Evolutionary conservation across 176 grass and related monocot genomes (phyloP).

Genomic region (Luzula sylvatica): DNA sequence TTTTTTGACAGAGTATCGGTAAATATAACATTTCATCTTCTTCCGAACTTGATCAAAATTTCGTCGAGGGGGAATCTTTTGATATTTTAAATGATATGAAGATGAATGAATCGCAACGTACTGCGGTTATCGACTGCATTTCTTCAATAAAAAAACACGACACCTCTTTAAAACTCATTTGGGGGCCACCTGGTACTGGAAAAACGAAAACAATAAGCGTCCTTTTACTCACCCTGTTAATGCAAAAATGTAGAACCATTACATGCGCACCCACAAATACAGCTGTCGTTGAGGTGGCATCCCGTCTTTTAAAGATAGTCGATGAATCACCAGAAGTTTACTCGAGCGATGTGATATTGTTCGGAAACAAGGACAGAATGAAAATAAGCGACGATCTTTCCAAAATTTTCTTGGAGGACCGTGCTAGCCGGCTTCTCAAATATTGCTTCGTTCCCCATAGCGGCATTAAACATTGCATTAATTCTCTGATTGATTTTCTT

Average conservation of each 20-base stretch:
- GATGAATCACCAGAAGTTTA: background rate
- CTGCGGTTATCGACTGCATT: conserved; percentile 34
- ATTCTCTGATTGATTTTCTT: conserved; percentile 31
- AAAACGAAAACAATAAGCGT: conserved; percentile 74
- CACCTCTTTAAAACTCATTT: conserved; percentile 33
- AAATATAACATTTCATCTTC: background rate
- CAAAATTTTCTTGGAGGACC: conserved; percentile 39
- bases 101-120: conserved; percentile 40
- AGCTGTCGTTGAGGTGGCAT: conserved; percentile 43
- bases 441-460: conserved; percentile 27
- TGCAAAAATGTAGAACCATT: conserved; percentile 34
- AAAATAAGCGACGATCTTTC: conserved; percentile 1
- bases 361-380: conserved; percentile 55
- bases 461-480: conserved; percentile 29
- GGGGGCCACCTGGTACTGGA: conserved; percentile 62
- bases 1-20: background rate
- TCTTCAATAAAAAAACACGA: background rate
- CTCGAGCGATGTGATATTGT: conserved; percentile 41
- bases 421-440: conserved; percentile 2
- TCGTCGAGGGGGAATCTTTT: background rate
- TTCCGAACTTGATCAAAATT: background rate
- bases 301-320: conserved; percentile 26
- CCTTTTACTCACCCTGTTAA: conserved; percentile 31
- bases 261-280: conserved; percentile 80
- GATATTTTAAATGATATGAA: background rate